Percentiles rank a stretch among this genome's conserved stretches.
Evolutionary conservation across 1,284 basidiomycete genomes (phyloP).

Genomic region (Ustilago vetiveriae): DNA sequence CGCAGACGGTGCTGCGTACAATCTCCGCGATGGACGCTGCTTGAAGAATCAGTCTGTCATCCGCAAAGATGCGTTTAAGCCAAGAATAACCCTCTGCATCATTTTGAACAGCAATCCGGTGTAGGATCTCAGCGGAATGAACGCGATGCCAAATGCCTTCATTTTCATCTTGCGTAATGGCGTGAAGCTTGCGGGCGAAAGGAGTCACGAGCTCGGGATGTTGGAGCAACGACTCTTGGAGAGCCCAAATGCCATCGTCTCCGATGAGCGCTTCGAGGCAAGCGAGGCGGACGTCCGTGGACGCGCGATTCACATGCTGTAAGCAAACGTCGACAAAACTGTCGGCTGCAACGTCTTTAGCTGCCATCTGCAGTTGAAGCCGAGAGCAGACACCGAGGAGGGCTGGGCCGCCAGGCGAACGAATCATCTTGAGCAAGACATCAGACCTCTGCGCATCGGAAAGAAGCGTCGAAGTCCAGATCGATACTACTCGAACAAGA

Average conservation of each 20-base stretch:
- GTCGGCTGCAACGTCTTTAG: background rate
- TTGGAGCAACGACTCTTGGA: constrained; percentile 16
- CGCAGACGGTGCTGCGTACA: constrained; percentile 26
- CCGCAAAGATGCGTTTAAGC: constrained; percentile 9
- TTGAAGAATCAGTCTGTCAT: constrained; percentile 6
- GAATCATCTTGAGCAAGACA: constrained; percentile 9
- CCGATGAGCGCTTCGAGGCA: constrained; percentile 39
- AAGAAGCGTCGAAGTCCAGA: constrained; percentile 20
- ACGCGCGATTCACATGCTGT: constrained; percentile 3
- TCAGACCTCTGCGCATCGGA: constrained; percentile 13
- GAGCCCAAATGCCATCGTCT: constrained; percentile 22
- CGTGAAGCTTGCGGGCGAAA: constrained; percentile 29
- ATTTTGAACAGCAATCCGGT: constrained; percentile 13
- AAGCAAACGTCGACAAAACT: constrained; percentile 25
- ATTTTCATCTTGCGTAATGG: constrained; percentile 6
- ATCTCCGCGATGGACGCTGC: constrained; percentile 12
- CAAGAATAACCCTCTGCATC: constrained; percentile 9
- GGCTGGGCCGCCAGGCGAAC: constrained; percentile 23
- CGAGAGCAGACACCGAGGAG: constrained; percentile 27
- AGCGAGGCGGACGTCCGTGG: constrained; percentile 24
- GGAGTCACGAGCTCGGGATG: constrained; percentile 2
- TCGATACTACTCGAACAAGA: constrained; percentile 12
- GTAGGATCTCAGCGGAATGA: constrained; percentile 29
- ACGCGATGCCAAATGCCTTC: constrained; percentile 48
- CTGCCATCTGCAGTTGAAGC: constrained; percentile 23